Percentiles rank a stretch among this genome's conserved stretches.
phyloP scores from a whole-genome alignment of 306 rosid species.

The Oxytropis ochrocephala region DNA sequence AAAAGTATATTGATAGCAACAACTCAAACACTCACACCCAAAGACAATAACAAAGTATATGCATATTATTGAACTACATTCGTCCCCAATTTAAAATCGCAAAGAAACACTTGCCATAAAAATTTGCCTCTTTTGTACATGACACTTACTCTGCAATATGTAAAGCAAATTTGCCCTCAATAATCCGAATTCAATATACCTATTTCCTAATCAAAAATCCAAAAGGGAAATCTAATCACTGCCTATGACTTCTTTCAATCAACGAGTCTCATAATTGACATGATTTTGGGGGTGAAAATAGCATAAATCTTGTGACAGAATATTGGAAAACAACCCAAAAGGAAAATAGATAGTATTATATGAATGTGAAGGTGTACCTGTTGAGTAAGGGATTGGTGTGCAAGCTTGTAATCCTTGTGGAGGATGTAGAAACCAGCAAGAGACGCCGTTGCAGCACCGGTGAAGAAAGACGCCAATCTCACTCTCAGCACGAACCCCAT shows the following conservation, averaged over 20 bases:
- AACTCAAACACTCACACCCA: too few relatives aligned
- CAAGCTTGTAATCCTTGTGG: constrained; percentile 75
- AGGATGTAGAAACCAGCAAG: constrained; percentile 65
- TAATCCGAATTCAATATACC: neutral
- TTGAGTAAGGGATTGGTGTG: constrained; percentile 55
- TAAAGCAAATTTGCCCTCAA: neutral
- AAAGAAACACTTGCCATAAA: neutral
- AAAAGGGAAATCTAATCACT: neutral
- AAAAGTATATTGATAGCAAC: neutral
- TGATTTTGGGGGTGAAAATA: neutral
- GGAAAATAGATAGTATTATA: neutral
- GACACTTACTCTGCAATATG: neutral
- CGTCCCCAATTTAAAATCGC: neutral
- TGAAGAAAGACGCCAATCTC: constrained; percentile 78
- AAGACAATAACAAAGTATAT: too few relatives aligned
- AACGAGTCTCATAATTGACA: neutral
- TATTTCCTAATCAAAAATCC: neutral
- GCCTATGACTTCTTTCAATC: neutral
- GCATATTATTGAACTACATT: neutral
- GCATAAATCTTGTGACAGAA: neutral
- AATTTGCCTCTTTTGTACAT: neutral
- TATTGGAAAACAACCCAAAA: neutral
- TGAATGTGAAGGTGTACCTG: constrained; percentile 42
- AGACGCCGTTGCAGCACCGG: constrained; percentile 84
- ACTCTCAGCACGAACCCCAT: constrained; percentile 91